These are phyloP conservation scores for Acanthamoeba healyi DNA, from an alignment of 208 protist species.

Conservation along the genomic window DNA sequence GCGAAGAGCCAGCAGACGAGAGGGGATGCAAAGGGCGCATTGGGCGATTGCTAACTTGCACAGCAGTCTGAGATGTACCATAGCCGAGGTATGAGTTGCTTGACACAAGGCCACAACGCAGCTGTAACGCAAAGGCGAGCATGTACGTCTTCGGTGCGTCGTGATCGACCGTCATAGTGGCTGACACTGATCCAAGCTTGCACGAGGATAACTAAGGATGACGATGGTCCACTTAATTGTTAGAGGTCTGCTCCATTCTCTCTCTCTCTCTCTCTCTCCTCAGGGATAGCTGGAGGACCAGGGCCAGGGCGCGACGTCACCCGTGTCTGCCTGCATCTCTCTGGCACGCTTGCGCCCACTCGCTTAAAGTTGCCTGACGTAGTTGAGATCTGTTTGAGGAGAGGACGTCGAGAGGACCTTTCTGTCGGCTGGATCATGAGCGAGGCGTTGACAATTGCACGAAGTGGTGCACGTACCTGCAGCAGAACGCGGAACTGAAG, in stretches of 20 bases:
- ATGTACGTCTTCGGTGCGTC: conserved; percentile 32
- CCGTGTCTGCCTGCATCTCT: conserved; percentile 20
- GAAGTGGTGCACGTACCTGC: conserved; percentile 11
- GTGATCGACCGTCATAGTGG: conserved; percentile 21
- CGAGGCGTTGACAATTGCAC: not conserved
- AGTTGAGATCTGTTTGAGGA: conserved; percentile 31
- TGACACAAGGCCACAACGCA: not conserved
- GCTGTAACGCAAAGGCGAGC: not conserved
- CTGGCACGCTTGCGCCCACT: not conserved
- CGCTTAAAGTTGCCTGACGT: conserved; percentile 37
- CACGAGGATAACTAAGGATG: conserved; percentile 8
- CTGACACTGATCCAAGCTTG: conserved; percentile 49
- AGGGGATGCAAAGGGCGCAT: no score
- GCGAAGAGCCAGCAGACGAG: not conserved
- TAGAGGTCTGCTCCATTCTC: no score
- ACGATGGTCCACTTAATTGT: no score
- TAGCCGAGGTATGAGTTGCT: conserved; percentile 7
- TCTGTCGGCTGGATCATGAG: conserved; percentile 3
- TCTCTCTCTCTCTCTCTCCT: no score
- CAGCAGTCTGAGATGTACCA: not conserved
- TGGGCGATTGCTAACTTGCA: no score
- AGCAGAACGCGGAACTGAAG: conserved; percentile 69
- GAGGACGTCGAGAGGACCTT: not conserved
- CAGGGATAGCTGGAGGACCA: no score
- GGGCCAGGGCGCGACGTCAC: not conserved